These are phyloP conservation scores for Trichosporon sp. DNA, from an alignment of 1,284 basidiomycete genomes.

Conservation along the genomic window DNA sequence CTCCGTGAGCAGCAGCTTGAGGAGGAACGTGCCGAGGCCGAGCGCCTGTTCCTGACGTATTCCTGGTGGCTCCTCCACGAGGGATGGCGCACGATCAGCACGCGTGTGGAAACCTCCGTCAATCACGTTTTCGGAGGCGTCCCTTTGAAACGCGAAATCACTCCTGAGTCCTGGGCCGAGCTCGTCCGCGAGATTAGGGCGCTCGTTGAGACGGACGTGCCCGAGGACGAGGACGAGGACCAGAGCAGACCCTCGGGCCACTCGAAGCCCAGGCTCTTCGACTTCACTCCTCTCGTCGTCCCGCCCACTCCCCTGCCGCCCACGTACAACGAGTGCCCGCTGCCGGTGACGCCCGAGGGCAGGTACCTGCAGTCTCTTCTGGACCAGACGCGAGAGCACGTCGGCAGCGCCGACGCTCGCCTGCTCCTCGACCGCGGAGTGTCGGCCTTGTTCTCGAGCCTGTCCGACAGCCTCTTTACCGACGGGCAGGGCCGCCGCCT, in stretches of 20 bases:
- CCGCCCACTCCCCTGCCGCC: slow-evolving; percentile 30
- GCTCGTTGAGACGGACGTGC: slow-evolving; percentile 34
- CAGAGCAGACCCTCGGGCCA: slow-evolving; percentile 8
- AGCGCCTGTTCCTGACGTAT: slow-evolving; percentile 45
- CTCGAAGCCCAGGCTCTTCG: slow-evolving; percentile 22
- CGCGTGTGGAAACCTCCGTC: slow-evolving; percentile 37
- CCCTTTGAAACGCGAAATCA: slow-evolving; percentile 43
- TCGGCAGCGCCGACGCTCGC: slow-evolving; percentile 38
- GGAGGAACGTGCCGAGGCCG: slow-evolving; percentile 33
- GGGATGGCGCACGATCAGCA: slow-evolving; percentile 42
- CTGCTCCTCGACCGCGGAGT: slow-evolving; percentile 42
- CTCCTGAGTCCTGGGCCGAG: slow-evolving; percentile 37
- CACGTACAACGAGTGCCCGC: slow-evolving; percentile 17
- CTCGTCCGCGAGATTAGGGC: slow-evolving; percentile 40
- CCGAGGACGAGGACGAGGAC: slow-evolving; percentile 5
- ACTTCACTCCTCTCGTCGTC: slow-evolving; percentile 40
- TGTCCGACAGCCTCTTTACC: slow-evolving; percentile 26
- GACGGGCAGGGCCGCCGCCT: slow-evolving; percentile 14
- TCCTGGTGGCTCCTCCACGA: slow-evolving; percentile 50
- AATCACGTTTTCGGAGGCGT: slow-evolving; percentile 42
- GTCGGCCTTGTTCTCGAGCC: slow-evolving; percentile 26
- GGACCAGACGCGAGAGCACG: slow-evolving; percentile 36
- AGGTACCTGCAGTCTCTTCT: slow-evolving; percentile 34
- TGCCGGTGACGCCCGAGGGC: slow-evolving; percentile 23
- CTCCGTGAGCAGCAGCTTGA: slow-evolving; percentile 21